These are phyloP conservation scores for Hanseniaspora clermontiae DNA, from an alignment of 805 yeast genomes.

Conservation along the genomic window DNA sequence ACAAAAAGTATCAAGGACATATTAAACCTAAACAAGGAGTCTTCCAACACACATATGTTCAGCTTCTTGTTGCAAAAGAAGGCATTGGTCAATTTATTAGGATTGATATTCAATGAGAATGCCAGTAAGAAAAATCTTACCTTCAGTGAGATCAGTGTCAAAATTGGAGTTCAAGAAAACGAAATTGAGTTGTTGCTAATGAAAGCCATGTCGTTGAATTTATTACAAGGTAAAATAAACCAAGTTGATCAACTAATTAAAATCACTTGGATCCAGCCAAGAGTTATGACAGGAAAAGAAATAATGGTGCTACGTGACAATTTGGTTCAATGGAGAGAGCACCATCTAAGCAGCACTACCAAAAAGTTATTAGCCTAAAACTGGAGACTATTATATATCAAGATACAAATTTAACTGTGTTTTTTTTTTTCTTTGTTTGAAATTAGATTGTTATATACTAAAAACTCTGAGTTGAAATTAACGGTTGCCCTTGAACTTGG, in stretches of 20 bases:
- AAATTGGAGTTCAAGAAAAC: constrained; percentile 46
- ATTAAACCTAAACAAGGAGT: neutral
- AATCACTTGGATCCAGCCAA: constrained; percentile 91
- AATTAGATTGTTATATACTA: neutral
- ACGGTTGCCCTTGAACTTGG: constrained; percentile 17
- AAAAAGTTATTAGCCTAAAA: constrained; percentile 41
- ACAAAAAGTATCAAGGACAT: constrained; percentile 28
- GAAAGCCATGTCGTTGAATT: constrained; percentile 74
- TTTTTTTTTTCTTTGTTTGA: constrained; percentile 39
- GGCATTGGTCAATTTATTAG: constrained; percentile 82
- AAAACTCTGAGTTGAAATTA: neutral
- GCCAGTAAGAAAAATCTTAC: constrained; percentile 48
- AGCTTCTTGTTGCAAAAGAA: constrained; percentile 76
- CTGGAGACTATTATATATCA: constrained; percentile 18
- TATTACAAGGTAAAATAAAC: constrained; percentile 81
- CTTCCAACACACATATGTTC: constrained; percentile 1
- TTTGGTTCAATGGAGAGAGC: constrained; percentile 63
- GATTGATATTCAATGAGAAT: constrained; percentile 69
- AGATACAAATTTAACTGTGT: no score
- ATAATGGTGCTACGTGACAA: constrained; percentile 62
- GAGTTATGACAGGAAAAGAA: constrained; percentile 75
- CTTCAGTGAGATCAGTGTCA: constrained; percentile 60
- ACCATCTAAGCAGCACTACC: constrained; percentile 56
- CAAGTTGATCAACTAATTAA: constrained; percentile 69
- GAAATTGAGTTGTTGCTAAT: constrained; percentile 83